Evolutionary conservation across 2,329 filamentous ascomycete species (phyloP).

Genomic region (Claviceps maximensis): DNA sequence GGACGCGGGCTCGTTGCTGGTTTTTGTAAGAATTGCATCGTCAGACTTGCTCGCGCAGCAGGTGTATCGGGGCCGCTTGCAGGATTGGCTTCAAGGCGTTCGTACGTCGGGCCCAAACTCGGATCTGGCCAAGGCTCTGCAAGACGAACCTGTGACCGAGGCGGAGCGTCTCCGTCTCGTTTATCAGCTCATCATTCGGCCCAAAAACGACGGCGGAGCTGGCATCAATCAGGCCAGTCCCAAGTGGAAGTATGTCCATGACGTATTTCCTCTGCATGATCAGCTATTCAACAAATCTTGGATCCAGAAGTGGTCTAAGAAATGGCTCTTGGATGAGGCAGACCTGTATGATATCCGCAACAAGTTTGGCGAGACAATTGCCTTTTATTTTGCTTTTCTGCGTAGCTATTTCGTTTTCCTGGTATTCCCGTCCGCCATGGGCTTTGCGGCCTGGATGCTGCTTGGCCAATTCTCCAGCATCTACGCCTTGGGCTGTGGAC

Average conservation of each 20-base stretch:
- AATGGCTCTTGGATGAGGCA: conserved; percentile 50
- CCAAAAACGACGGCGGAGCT: conserved; percentile 61
- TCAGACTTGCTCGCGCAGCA: conserved; percentile 62
- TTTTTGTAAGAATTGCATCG: conserved; percentile 74
- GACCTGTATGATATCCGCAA: conserved; percentile 65
- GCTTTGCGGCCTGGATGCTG: conserved; percentile 65
- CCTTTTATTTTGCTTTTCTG: conserved; percentile 91
- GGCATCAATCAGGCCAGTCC: conserved; percentile 58
- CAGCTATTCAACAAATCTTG: conserved; percentile 60
- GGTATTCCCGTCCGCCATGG: conserved; percentile 67
- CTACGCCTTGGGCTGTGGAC: conserved; percentile 62
- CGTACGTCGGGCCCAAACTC: conserved; percentile 62
- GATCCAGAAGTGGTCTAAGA: conserved; percentile 62
- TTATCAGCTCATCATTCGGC: conserved; percentile 69
- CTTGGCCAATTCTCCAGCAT: conserved; percentile 71
- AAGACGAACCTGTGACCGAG: conserved; percentile 66
- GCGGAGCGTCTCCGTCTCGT: conserved; percentile 80
- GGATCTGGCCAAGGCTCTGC: conserved; percentile 54
- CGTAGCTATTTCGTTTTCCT: conserved; percentile 83
- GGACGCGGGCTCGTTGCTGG: conserved; percentile 57
- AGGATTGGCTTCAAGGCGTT: conserved; percentile 89
- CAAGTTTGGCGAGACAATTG: conserved; percentile 70
- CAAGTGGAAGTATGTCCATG: conserved; percentile 59
- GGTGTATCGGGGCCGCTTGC: conserved; percentile 74
- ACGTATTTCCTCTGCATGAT: conserved; percentile 70